phyloP scores from a whole-genome alignment of 2,329 filamentous ascomycete species.

The Fusarium burgessii region DNA sequence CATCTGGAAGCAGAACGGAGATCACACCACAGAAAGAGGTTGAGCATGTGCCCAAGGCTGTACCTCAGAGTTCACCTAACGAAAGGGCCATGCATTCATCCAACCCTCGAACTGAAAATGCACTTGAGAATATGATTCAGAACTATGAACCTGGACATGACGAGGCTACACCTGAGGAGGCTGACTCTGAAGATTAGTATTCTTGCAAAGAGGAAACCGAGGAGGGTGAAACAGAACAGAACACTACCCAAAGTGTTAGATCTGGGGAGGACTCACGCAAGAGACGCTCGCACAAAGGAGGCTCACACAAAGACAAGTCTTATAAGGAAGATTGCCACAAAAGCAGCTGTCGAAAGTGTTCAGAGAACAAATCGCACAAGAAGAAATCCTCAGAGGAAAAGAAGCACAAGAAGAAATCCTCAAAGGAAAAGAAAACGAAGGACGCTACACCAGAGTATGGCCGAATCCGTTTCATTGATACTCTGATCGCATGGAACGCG shows the following conservation, averaged over 20 bases:
- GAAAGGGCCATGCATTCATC: no score
- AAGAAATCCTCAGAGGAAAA: not conserved
- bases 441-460: not conserved
- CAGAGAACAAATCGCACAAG: no score
- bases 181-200: accelerated
- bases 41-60: no score
- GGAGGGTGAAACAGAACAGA: accelerated
- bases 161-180: accelerated
- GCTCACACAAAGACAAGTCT: no score
- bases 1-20: no score
- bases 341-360: no score
- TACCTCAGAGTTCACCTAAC: no score
- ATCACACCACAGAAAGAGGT: no score
- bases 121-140: no score
- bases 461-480: not conserved
- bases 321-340: not conserved
- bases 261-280: not conserved
- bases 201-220: accelerated
- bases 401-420: not conserved
- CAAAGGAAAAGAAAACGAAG: not conserved
- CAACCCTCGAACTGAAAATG: no score
- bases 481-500: accelerated
- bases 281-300: not conserved
- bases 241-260: not conserved
- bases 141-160: not conserved